These are phyloP conservation scores for Gynochthodes officinalis DNA, from an alignment of 257 asterid genomes.

Conservation along the genomic window DNA sequence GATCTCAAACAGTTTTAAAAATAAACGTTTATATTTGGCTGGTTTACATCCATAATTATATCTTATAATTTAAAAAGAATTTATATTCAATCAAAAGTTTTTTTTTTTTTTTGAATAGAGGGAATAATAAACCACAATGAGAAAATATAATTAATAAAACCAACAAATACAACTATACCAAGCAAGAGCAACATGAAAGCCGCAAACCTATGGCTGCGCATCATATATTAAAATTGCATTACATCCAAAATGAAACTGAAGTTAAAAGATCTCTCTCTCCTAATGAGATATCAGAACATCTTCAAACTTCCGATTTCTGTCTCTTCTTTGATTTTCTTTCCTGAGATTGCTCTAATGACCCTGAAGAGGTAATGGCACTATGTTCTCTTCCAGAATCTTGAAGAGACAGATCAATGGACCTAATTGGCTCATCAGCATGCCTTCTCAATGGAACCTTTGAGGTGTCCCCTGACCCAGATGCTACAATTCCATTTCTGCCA, in stretches of 20 bases:
- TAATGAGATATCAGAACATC: background rate
- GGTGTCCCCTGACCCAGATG: constrained; percentile 28
- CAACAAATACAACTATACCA: no score
- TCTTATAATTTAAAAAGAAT: no score
- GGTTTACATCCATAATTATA: no score
- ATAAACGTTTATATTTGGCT: no score
- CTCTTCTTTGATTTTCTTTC: constrained; percentile 48
- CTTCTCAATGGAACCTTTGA: constrained; percentile 45
- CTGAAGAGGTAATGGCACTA: constrained; percentile 48
- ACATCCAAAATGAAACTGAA: background rate
- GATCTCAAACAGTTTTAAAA: no score
- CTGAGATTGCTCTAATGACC: constrained; percentile 41
- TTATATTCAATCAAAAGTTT: no score
- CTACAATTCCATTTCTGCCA: constrained; percentile 35
- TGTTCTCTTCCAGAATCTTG: constrained; percentile 47
- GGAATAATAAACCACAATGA: no score
- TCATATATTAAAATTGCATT: background rate
- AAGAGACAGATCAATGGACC: constrained; percentile 31
- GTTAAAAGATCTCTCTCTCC: background rate
- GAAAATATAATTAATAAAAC: no score
- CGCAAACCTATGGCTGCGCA: no score
- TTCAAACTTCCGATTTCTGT: constrained; percentile 32
- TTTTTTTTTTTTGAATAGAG: no score
- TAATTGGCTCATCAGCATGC: constrained; percentile 26
- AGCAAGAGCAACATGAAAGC: no score